phyloP scores from a whole-genome alignment of 805 yeast genomes.

The Yarrowia sp. region DNA sequence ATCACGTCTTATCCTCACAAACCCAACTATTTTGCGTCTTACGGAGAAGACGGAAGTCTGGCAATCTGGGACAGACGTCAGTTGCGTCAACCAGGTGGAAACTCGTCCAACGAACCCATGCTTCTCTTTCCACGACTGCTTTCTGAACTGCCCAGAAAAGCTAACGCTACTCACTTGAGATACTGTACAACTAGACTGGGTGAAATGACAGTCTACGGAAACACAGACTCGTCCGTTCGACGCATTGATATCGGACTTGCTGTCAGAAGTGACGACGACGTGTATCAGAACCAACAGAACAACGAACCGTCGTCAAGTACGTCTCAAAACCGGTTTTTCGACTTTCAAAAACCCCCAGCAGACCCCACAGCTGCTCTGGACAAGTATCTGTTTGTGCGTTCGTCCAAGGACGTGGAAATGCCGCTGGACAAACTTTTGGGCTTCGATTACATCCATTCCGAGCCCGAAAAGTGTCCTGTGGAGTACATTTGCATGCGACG shows the following conservation, averaged over 20 bases:
- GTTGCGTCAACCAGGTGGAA: slow-evolving; percentile 27
- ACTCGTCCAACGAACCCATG: slow-evolving; percentile 28
- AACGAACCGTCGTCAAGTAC: background rate
- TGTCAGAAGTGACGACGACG: background rate
- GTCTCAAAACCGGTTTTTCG: slow-evolving; percentile 14
- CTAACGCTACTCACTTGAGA: slow-evolving; percentile 31
- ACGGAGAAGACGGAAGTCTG: slow-evolving; percentile 78
- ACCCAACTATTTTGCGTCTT: slow-evolving; percentile 64
- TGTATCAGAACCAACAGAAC: slow-evolving; percentile 3
- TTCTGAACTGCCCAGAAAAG: slow-evolving; percentile 29
- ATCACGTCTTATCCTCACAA: slow-evolving; percentile 67
- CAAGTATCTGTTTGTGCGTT: slow-evolving; percentile 1
- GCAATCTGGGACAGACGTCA: slow-evolving; percentile 53
- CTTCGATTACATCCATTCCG: slow-evolving; percentile 16
- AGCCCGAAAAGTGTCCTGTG: slow-evolving; percentile 35
- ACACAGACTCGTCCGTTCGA: slow-evolving; percentile 5
- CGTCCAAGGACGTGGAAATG: slow-evolving; percentile 8
- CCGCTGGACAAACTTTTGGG: slow-evolving; percentile 8
- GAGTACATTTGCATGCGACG: slow-evolving; percentile 84
- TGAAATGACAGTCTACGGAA: slow-evolving; percentile 60
- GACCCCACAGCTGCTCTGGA: background rate
- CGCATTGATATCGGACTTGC: background rate
- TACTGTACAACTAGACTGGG: slow-evolving; percentile 57
- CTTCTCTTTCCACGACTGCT: slow-evolving; percentile 31
- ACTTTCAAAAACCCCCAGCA: slow-evolving; percentile 4